Conservation (phyloP, 768 basidiomycete species). For the Tricholoma flavovirens region DNA sequence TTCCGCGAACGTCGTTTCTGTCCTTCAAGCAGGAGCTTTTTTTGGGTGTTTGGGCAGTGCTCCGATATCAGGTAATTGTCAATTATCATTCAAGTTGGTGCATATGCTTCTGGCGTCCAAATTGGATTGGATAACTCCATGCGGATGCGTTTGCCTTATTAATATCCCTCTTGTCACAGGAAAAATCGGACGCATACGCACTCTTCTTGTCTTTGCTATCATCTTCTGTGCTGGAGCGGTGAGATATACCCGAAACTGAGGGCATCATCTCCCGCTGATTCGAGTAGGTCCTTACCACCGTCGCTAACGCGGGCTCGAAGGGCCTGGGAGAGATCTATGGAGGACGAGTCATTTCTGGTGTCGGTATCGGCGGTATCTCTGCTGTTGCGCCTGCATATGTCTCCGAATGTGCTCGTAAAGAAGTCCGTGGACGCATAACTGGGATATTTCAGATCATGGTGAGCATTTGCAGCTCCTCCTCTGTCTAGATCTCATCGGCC, state of each 20-base stretch:
- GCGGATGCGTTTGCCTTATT: background rate
- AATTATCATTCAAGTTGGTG: too few relatives aligned
- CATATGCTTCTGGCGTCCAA: too few relatives aligned
- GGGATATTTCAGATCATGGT: constrained; percentile 86
- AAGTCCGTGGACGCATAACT: constrained; percentile 80
- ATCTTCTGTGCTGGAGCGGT: constrained; percentile 75
- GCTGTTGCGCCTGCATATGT: constrained; percentile 82
- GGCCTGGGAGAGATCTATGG: constrained; percentile 71
- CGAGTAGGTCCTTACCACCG: constrained; percentile 61
- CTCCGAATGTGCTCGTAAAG: constrained; percentile 82
- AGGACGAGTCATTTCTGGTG: constrained; percentile 73
- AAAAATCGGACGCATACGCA: constrained; percentile 60
- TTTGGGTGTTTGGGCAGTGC: constrained; percentile 2
- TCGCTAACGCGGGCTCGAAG: constrained; percentile 46
- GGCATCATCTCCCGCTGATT: background rate
- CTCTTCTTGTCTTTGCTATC: constrained; percentile 52
- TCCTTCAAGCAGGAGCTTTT: constrained; percentile 4
- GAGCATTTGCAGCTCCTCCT: background rate
- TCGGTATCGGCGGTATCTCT: constrained; percentile 80
- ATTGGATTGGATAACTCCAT: background rate
- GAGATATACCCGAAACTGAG: constrained; percentile 12
- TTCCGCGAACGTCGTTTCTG: constrained; percentile 1
- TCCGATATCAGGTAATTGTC: background rate
- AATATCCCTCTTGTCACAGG: constrained; percentile 29
- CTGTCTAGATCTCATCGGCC: background rate